Evolutionary conservation across 129 eudicot genomes (phyloP), one percentile per base, ranked within the genome.

Genomic region (Ambrosia trifida): DNA sequence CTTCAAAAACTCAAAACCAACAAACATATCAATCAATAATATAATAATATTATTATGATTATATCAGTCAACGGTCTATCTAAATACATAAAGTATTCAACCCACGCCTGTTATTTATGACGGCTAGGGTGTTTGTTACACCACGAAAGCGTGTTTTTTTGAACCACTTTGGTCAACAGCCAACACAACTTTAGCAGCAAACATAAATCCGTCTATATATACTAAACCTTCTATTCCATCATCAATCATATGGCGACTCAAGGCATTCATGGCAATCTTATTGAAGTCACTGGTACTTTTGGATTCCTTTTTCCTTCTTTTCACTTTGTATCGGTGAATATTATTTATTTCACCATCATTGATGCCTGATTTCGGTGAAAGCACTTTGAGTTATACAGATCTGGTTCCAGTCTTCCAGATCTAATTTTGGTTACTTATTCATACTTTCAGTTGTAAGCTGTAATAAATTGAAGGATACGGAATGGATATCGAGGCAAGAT

Each of bases 401-500:
- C 70, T 65, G 3, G 40, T 20, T 60, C 47, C 47, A 30, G 60
- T 44, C 19, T 38, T 19, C 57, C 5, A 64, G 75, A 63, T 51
- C 50, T 30, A 46, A 46, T 70, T 28, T 24, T 24, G 28, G 41
- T 33, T 36, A 65, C 51, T 24, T 70, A 24, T 69, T 52, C 54
- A 43, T 11, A 65, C 12, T 70, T 61, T 28, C 78, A 95, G 97
- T 95, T 64, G 96, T 95, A 58, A 84, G 85, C 40, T 87, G 99
- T 43, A 78, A 44, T 11, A 95, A 88, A 64, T 70, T 95, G 89
- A 95, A 87, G 75, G 88, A 95, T 64, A 95, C 99, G 0, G 99
- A 95, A 70, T 95, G 99, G 99, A 79, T 95, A 36, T 95, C 97
- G 32, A 81, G 99, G 78, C 99, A 95, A 86, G 97, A 90, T 86